phyloP scores from a whole-genome alignment of 441 rosid genomes.

The Macaranga tanarius region DNA sequence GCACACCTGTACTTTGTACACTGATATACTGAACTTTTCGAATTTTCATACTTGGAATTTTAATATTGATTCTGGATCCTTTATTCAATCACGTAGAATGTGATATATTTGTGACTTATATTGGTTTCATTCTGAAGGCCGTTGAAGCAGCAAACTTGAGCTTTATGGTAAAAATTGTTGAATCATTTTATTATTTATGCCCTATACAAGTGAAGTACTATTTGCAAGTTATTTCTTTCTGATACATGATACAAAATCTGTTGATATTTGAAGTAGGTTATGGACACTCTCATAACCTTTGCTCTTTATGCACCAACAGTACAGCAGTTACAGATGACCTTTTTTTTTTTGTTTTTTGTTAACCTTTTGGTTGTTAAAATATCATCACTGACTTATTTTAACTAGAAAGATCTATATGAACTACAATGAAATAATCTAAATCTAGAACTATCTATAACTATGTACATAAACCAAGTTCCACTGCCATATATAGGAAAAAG shows the following conservation, averaged over 20 bases:
- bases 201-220: not conserved
- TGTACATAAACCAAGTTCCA: no score
- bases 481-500: no score
- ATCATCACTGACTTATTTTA: no score
- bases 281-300: not conserved
- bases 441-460: no score
- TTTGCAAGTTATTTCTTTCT: not conserved
- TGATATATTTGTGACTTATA: not conserved
- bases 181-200: not conserved
- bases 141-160: not conserved
- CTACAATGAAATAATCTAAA: no score
- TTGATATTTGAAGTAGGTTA: constrained; percentile 4
- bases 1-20: not conserved
- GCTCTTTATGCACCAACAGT: not conserved
- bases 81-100: not conserved
- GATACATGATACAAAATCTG: not conserved
- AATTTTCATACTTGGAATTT: not conserved
- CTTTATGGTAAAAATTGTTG: constrained; percentile 3
- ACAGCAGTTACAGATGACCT: not conserved
- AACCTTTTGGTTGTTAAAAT: not conserved
- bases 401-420: no score
- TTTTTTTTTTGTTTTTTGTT: constrained; percentile 5
- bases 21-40: not conserved
- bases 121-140: constrained; percentile 1
- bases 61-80: not conserved